phyloP scores from a whole-genome alignment of 352 stramenopile genomes.

The Pythium biforme region DNA sequence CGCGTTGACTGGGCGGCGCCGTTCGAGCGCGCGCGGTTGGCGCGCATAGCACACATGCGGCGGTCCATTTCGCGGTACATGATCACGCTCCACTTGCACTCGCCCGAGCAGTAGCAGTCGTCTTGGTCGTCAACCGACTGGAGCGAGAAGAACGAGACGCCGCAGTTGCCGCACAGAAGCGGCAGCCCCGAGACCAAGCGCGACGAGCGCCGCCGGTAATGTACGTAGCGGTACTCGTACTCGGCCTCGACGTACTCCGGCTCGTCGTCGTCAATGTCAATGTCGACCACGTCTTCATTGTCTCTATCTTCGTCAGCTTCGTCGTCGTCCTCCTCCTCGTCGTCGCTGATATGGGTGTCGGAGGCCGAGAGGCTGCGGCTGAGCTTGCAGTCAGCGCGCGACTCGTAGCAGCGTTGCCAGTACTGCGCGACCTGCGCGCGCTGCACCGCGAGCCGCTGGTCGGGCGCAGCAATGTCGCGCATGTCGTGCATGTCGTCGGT shows the following conservation, averaged over 20 bases:
- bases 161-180: conserved; percentile 80
- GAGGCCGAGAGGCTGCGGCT: conserved; percentile 18
- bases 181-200: conserved; percentile 61
- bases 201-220: conserved; percentile 16
- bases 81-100: conserved; percentile 90
- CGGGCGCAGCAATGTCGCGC: background rate
- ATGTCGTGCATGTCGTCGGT: conserved; percentile 2
- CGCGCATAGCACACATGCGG: conserved; percentile 53
- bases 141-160: conserved; percentile 79
- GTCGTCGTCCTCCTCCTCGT: conserved; percentile 9
- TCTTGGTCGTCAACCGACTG: conserved; percentile 59
- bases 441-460: conserved; percentile 12
- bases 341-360: conserved; percentile 14
- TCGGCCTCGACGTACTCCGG: conserved; percentile 9
- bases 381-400: conserved; percentile 1
- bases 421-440: conserved; percentile 22
- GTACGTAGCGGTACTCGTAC: conserved; percentile 19
- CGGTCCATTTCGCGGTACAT: conserved; percentile 83
- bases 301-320: background rate
- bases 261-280: conserved; percentile 9
- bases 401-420: conserved; percentile 23
- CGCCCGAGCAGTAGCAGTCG: conserved; percentile 82
- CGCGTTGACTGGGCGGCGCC: background rate
- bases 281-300: conserved; percentile 1
- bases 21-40: background rate